A percentile compares a stretch with the other conserved stretches of the same genome.
These are phyloP conservation scores for Nannochloropsis gaditana DNA, from an alignment of 108 stramenopile genomes.

Conservation along the genomic window DNA sequence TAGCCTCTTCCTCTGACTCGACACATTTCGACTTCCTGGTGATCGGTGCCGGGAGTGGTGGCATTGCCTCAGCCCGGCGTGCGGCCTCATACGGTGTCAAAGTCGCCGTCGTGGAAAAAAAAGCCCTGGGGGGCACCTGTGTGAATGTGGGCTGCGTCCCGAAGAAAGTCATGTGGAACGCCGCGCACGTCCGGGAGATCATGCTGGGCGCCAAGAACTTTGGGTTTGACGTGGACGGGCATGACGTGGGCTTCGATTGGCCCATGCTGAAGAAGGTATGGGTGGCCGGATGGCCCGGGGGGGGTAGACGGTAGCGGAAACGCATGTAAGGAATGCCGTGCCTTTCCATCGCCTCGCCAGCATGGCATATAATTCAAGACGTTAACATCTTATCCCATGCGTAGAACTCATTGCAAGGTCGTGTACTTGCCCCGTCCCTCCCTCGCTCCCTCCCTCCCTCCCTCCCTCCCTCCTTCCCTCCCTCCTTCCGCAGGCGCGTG, in stretches of 20 bases:
- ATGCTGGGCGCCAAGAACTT: slow-evolving; percentile 57
- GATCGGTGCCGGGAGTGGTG: slow-evolving; percentile 71
- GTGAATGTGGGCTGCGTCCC: slow-evolving; percentile 98
- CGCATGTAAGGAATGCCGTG: background rate
- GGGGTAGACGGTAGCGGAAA: background rate
- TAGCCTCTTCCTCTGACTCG: background rate
- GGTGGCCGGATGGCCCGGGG: background rate
- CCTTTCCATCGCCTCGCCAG: no score
- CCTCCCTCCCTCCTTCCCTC: background rate
- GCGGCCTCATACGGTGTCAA: slow-evolving; percentile 74
- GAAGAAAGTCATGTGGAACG: slow-evolving; percentile 81
- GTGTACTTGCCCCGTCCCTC: background rate
- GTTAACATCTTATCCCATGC: background rate
- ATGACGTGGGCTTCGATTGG: slow-evolving; percentile 64
- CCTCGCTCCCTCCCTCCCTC: background rate
- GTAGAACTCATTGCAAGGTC: background rate
- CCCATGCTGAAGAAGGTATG: slow-evolving; percentile 55
- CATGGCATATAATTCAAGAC: no score
- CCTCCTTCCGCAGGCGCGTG: slow-evolving; percentile 49
- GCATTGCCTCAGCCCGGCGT: slow-evolving; percentile 57
- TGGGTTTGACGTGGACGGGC: slow-evolving; percentile 36
- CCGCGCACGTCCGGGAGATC: slow-evolving; percentile 69
- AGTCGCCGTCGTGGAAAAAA: slow-evolving; percentile 75
- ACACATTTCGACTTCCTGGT: slow-evolving; percentile 63
- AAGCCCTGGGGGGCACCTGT: slow-evolving; percentile 81